Evolutionary conservation across 495 filamentous ascomycete species (phyloP), one percentile per base, ranked within the genome.

Genomic region (Annulohypoxylon bovei): DNA sequence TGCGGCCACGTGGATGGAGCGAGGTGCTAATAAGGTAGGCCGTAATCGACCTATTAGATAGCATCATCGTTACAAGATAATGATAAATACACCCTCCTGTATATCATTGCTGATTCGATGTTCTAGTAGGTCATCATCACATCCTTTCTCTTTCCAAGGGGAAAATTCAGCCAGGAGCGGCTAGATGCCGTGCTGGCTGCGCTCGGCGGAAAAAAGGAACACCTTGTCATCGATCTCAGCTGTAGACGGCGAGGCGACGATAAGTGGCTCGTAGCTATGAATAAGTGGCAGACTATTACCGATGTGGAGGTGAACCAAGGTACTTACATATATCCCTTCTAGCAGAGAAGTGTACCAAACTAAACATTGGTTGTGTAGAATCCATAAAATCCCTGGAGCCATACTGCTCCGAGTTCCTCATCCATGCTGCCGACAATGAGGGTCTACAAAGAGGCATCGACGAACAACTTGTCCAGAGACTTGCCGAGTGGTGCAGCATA

Each of bases 371-470:
- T 20, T 25, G 11, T 40, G 27, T 67, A 96, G 94, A 90, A 77
- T 91, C 90, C 2, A 97, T 99, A 56, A 84, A 85, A 16, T 76
- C 87, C 11, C 83, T 98, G 7, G 94, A 97, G 74, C 91, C 90
- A 9, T 95, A 93, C 77, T 98, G 95, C 81, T 93, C 91, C 42
- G 96, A 99, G 74, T 98, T 99, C 78, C 84, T 99, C 52, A 93
- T 99, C 73, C 96, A 99, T 74, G 95, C 95, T n/a, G 95, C 96
- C n/a, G 95, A 99, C 76, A 93, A 95, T 59, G 95, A 98, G 76
- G 95, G 95, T 7, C 81, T 98, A 50, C 96, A 98, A 76, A 84
- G 84, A 54, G 95, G 95, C 27, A 91, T 99, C 54, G 96, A 99
- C 71, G 90, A 95, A 72, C 85, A 91, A 54, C 81, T 99, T 1